Evolutionary conservation across 2,329 filamentous ascomycete genomes (phyloP).

Genomic region (Arthrobotrys conoides): DNA sequence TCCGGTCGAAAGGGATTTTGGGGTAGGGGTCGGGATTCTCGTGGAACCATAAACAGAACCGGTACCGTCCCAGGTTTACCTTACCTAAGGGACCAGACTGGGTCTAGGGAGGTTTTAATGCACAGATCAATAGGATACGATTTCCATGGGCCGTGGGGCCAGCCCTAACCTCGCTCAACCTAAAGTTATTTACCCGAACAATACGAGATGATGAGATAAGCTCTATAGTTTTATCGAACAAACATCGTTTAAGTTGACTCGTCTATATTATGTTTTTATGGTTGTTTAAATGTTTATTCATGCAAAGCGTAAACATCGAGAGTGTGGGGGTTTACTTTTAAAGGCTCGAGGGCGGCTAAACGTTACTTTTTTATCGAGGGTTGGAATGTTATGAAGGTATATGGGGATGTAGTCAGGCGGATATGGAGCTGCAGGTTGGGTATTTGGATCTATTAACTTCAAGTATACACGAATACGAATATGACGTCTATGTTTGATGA

Average conservation of each 20-base stretch:
- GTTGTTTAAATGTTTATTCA: background rate
- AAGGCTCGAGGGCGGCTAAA: background rate
- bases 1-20: background rate
- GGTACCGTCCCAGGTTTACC: background rate
- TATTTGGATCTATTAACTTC: background rate
- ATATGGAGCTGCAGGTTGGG: background rate
- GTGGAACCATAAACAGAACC: background rate
- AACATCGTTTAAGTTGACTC: too few species aligned
- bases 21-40: background rate
- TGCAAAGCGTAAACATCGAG: background rate
- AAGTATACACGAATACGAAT: background rate
- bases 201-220: conserved; percentile 28
- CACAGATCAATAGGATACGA: too few species aligned
- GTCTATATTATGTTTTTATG: too few species aligned
- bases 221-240: background rate
- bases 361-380: background rate
- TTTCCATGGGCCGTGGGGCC: background rate
- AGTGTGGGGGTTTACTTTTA: background rate
- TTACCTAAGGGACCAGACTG: too few species aligned
- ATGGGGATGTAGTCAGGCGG: too few species aligned
- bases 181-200: background rate
- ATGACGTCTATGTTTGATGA: background rate
- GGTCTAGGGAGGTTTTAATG: too few species aligned
- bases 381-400: background rate
- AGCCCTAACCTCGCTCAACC: background rate